Conservation (phyloP, 108 stramenopile species). For the Discostella stelligeroides region DNA sequence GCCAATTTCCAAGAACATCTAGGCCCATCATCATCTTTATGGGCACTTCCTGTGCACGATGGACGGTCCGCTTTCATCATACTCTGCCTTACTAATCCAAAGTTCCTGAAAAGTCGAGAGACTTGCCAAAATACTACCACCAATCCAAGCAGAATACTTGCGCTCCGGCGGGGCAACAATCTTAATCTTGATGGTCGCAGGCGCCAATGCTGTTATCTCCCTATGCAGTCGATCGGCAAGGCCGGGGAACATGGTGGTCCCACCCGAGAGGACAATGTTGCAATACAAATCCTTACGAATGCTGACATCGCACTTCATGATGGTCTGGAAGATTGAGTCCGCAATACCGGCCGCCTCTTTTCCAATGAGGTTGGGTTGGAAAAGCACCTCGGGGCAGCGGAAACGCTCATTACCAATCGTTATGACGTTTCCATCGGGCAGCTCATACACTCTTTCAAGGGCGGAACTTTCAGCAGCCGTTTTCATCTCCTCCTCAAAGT, state of each 20-base stretch:
- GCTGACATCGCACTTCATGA: constrained; percentile 99
- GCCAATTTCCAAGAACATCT: too few species aligned
- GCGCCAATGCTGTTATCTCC: constrained; percentile 96
- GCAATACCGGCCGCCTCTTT: constrained; percentile 97
- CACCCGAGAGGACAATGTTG: too few species aligned
- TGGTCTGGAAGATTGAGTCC: constrained; percentile 98
- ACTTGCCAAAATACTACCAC: too few species aligned
- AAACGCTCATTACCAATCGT: constrained; percentile 93
- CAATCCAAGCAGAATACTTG: too few species aligned
- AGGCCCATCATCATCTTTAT: too few species aligned
- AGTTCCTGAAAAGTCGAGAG: constrained; percentile 99
- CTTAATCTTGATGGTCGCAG: constrained; percentile 98
- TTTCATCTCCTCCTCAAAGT: too few species aligned
- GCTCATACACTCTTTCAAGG: constrained; percentile 91
- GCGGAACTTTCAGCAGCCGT: constrained; percentile 91
- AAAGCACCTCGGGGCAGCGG: constrained; percentile 95
- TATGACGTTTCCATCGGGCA: constrained; percentile 94
- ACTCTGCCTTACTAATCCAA: constrained; percentile 99
- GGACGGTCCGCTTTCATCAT: constrained; percentile 99
- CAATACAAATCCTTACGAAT: constrained; percentile 97
- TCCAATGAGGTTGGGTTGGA: too few species aligned
- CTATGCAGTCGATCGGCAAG: constrained; percentile 99
- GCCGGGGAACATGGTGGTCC: constrained; percentile 99
- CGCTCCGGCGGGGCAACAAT: constrained; percentile 99
- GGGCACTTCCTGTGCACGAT: too few species aligned